Evolutionary conservation across 257 asterid genomes (phyloP).

Genomic region (Forsythia viridissima): DNA sequence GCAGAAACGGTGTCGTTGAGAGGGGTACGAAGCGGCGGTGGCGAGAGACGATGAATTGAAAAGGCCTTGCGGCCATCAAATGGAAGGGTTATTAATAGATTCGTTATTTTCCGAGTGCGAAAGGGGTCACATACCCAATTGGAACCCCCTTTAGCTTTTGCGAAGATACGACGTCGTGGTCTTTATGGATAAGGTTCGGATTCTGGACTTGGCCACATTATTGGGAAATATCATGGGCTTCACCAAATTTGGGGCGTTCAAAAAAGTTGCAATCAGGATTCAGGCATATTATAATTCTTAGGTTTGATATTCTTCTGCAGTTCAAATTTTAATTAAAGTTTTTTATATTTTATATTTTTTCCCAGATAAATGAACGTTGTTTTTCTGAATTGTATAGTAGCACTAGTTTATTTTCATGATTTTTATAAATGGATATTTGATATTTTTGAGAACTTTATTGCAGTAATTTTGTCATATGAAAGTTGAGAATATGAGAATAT

Average conservation of each 20-base stretch:
- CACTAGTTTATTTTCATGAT: not conserved
- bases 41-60: constrained; percentile 51
- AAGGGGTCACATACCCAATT: not conserved
- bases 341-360: no score
- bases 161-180: not conserved
- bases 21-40: constrained; percentile 35
- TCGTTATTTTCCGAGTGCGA: constrained; percentile 8
- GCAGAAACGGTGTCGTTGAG: constrained; percentile 25
- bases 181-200: constrained; percentile 2
- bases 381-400: no score
- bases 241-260: not conserved
- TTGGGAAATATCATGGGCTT: not conserved
- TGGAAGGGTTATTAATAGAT: constrained; percentile 38
- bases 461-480: no score
- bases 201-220: not conserved
- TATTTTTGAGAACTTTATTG: not conserved
- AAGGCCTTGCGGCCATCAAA: constrained; percentile 88
- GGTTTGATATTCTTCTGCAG: no score
- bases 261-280: not conserved
- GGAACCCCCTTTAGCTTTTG: constrained; percentile 8
- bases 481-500: not conserved
- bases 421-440: not conserved
- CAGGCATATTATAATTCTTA: not conserved
- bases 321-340: no score
- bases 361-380: no score